Conservation (phyloP, 2,329 filamentous ascomycete genomes). For the Mycogone perniciosa region DNA sequence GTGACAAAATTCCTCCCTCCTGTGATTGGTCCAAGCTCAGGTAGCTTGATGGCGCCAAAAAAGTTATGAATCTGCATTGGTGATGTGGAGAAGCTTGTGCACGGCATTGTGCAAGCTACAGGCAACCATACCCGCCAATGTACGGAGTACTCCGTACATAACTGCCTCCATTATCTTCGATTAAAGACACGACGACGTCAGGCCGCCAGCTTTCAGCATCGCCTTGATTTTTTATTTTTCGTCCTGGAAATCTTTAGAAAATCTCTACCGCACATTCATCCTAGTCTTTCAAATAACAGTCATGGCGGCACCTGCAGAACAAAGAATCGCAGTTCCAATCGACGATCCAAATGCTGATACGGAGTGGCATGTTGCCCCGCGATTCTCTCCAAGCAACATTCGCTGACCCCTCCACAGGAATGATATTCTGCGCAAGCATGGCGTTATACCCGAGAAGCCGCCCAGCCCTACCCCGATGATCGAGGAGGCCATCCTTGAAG, state of each 20-base stretch:
- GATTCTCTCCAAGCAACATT: slow-evolving; percentile 11
- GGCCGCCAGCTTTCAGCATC: neutral
- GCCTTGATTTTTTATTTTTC: neutral
- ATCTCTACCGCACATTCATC: too few species aligned
- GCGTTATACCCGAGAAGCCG: slow-evolving; percentile 94
- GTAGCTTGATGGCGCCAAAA: slow-evolving; percentile 8
- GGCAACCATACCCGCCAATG: neutral
- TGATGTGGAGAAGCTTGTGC: slow-evolving; percentile 8
- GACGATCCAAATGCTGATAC: slow-evolving; percentile 96
- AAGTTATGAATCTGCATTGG: slow-evolving; percentile 11
- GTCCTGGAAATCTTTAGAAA: too few species aligned
- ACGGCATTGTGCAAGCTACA: slow-evolving; percentile 11
- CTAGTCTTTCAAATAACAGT: slow-evolving; percentile 3
- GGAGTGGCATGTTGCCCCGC: slow-evolving; percentile 65
- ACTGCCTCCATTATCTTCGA: too few species aligned
- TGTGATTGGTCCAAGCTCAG: slow-evolving; percentile 17
- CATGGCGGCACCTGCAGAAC: slow-evolving; percentile 58
- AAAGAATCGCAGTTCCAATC: slow-evolving; percentile 72
- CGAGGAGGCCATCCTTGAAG: slow-evolving; percentile 85
- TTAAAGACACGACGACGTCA: too few species aligned
- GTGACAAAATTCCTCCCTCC: slow-evolving; percentile 22
- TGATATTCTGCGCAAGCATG: slow-evolving; percentile 94
- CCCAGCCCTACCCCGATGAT: slow-evolving; percentile 94
- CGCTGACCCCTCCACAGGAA: slow-evolving; percentile 58
- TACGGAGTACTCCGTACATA: too few species aligned